Evolutionary conservation across 2,329 filamentous ascomycete species (phyloP), one percentile per base, ranked within the genome.

Genomic region (Didymella sp.): DNA sequence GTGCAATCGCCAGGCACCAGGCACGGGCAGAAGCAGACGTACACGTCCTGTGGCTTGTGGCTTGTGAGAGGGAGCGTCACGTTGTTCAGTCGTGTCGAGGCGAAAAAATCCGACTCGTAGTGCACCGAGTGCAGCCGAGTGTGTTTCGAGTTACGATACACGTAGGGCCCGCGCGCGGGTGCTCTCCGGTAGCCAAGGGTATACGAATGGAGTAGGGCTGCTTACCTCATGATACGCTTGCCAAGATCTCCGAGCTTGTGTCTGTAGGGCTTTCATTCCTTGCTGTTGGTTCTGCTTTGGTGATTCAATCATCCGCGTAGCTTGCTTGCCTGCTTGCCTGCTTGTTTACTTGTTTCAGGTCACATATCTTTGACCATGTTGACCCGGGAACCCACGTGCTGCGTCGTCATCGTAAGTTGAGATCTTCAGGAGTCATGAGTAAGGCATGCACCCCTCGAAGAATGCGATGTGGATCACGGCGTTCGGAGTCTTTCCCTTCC

Each of bases 101-200:
- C 13, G 30, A 33, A n/a, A n/a, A n/a, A n/a, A n/a, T n/a, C n/a
- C 38, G 40, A 19, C 25, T 27, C 25, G 25, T 9, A n/a, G n/a
- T n/a, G 25, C 25, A 27, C 25, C 25, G 25, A 30, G 24, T 35
- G 28, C 46, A 33, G 15, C 13, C 47, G 47, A 28, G 37, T 35
- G 54, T 44, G 54, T 57, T 57, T 57, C 47, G 54, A 17, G n/a
- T 57, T 51, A 48, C 54, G 53, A 56, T 47, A 30, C 47, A 56
- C 53, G 17, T 42, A 41, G 27, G 31, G 30, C 5, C 15, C 30
- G 12, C n/a, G n/a, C n/a, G n/a, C n/a, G n/a, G n/a, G n/a, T n/a
- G n/a, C n/a, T n/a, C n/a, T n/a, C n/a, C n/a, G n/a, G n/a, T n/a
- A n/a, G n/a, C n/a, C n/a, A n/a, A n/a, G n/a, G n/a, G n/a, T n/a